Evolutionary conservation across 2,329 filamentous ascomycete genomes (phyloP).

Genomic region (Trichoderma oligosporum): DNA sequence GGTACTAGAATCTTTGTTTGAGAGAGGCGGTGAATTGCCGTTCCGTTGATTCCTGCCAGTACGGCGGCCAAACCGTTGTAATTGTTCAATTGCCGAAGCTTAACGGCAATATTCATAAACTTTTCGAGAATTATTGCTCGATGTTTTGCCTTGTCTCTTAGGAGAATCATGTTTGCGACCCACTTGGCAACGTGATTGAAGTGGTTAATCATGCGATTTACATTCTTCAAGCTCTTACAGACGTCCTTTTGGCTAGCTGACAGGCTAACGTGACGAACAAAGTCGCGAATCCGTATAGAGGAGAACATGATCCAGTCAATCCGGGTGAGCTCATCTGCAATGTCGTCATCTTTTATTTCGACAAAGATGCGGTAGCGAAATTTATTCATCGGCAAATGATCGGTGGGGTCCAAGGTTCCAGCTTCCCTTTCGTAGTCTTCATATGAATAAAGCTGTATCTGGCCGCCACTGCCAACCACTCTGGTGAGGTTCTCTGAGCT

Average conservation of each 20-base stretch:
- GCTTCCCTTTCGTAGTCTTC: conserved; percentile 82
- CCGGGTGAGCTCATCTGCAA: conserved; percentile 86
- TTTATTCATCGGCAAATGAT: conserved; percentile 71
- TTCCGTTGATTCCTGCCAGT: conserved; percentile 85
- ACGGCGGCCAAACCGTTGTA: conserved; percentile 96
- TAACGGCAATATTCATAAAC: conserved; percentile 86
- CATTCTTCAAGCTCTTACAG: conserved; percentile 74
- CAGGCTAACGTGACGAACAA: conserved; percentile 85
- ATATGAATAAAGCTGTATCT: conserved; percentile 60
- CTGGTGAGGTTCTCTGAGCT: conserved; percentile 44
- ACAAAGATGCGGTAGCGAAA: conserved; percentile 87
- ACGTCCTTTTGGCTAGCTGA: conserved; percentile 66
- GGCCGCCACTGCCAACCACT: conserved; percentile 39
- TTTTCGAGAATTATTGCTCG: conserved; percentile 87
- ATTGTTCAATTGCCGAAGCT: conserved; percentile 87
- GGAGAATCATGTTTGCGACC: conserved; percentile 77
- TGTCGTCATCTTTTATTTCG: conserved; percentile 76
- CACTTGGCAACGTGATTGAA: conserved; percentile 83
- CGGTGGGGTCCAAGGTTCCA: conserved; percentile 64
- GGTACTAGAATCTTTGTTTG: conserved; percentile 77
- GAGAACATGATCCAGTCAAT: conserved; percentile 99
- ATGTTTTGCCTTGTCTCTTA: conserved; percentile 95
- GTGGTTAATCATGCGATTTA: conserved; percentile 91
- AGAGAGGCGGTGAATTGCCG: conserved; percentile 75
- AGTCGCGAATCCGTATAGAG: conserved; percentile 85